phyloP scores from a whole-genome alignment of 1,139 yeast genomes.

The Magnusiomyces suaveolens region DNA sequence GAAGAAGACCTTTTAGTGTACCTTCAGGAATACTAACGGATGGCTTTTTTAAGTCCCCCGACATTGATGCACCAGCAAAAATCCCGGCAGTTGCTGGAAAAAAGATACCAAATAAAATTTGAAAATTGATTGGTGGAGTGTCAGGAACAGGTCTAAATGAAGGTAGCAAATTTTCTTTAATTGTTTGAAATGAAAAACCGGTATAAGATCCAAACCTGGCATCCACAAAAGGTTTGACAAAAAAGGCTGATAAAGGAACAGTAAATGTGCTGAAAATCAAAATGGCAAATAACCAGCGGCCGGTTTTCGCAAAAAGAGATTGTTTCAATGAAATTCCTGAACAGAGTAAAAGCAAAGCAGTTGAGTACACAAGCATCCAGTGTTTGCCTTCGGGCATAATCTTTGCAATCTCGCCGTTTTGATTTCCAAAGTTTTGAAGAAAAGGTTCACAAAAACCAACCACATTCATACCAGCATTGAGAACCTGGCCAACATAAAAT shows the following conservation, averaged over 20 bases:
- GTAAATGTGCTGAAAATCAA: constrained; percentile 67
- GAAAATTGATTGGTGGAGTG: constrained; percentile 68
- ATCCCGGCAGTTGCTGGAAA: constrained; percentile 99
- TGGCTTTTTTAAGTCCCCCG: constrained; percentile 80
- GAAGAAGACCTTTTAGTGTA: constrained; percentile 66
- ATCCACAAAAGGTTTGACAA: constrained; percentile 51
- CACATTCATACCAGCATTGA: constrained; percentile 66
- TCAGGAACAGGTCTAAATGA: constrained; percentile 87
- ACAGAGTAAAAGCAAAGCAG: constrained; percentile 58
- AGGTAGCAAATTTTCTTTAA: constrained; percentile 60
- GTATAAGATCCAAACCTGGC: constrained; percentile 47
- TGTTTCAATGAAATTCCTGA: constrained; percentile 76
- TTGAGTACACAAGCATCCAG: constrained; percentile 54
- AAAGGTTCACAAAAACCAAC: constrained; percentile 74
- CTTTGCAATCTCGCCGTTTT: constrained; percentile 47
- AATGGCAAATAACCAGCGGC: constrained; percentile 60
- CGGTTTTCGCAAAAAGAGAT: constrained; percentile 72
- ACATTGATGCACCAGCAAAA: constrained; percentile 98
- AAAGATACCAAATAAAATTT: constrained; percentile 82
- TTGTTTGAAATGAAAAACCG: constrained; percentile 62
- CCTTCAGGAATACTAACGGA: constrained; percentile 86
- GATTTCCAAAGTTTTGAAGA: constrained; percentile 50
- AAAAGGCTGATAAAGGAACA: constrained; percentile 65
- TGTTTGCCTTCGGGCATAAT: constrained; percentile 49
- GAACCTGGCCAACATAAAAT: constrained; percentile 66